Evolutionary conservation across 139 green algal species (phyloP), one percentile per base, ranked within the genome.

Genomic region (Auxenochlorella pyrenoidosa): DNA sequence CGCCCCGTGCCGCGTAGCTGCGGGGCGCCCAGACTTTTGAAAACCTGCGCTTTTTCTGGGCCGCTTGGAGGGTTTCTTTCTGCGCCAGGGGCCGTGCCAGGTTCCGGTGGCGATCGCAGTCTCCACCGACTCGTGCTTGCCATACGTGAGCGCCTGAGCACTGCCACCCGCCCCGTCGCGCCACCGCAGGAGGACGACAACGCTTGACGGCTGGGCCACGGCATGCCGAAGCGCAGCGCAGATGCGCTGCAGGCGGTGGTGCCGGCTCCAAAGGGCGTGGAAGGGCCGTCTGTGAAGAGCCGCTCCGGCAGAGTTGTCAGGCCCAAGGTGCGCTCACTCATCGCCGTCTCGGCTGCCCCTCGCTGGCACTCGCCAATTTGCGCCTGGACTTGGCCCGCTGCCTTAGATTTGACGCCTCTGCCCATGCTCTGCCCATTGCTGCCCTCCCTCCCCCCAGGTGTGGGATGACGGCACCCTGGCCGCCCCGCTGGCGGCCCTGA

Each of bases 231-330:
- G 73, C 84, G 84, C 41, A 75, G 43, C 70, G 73, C 84, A 19
- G 84, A 88, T 21, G 84, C 73, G 21, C 54, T 87, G 83, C 26
- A 58, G 66, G 82, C 82, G 47, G 82, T 79, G 68, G 72, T 82
- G 51, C 51, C 85, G 2, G 75, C 54, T 4, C 58, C 54, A 24
- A 89, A 86, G 59, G 43, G 36, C 28, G 75, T 41, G 5, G 79
- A 86, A 18, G 32, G 12, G 58, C 43, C 68, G 19, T 40, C 43
- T 22, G 15, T 89, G 36, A 89, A 89, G 79, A 93, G 89, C 81
- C 84, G 89, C 60, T 75, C 83, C 24, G 90, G 90, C 8, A 41
- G 90, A 3, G 59, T 90, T 24, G 90, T 93, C 8, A 92, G 92
- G 73, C 90, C 90, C 15, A 92, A 90, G 88, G 79, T 89, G 59